A percentile compares a stretch with the other conserved stretches of the same genome.
phyloP scores from a whole-genome alignment of 2,329 filamentous ascomycete species.

The Trichoderma arundinaceum region DNA sequence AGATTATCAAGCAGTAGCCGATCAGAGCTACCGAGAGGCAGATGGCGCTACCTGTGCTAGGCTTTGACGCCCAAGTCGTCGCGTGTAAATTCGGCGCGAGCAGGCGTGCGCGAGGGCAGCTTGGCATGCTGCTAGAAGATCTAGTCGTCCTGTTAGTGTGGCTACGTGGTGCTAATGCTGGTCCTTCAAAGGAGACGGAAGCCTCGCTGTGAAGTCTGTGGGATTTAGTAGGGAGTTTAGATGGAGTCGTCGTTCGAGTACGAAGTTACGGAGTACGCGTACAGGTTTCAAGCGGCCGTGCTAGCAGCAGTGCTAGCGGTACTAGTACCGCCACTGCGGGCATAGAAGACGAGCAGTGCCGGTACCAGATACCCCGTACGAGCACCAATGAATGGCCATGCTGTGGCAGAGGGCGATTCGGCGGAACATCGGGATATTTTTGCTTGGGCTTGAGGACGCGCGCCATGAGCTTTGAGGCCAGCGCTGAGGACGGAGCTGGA shows the following conservation, averaged over 20 bases:
- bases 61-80: slow-evolving; percentile 12
- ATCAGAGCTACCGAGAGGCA: slow-evolving; percentile 22
- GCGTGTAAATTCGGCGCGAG: slow-evolving; percentile 10
- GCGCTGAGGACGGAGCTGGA: slow-evolving; percentile 25
- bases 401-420: neutral
- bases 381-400: slow-evolving; percentile 3
- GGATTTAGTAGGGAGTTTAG: too few species aligned
- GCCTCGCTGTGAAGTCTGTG: neutral
- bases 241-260: too few species aligned
- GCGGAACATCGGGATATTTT: neutral
- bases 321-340: too few species aligned
- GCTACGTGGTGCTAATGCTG: neutral
- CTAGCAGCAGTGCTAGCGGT: too few species aligned
- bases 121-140: slow-evolving; percentile 8
- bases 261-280: too few species aligned
- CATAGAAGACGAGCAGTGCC: too few species aligned
- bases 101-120: neutral
- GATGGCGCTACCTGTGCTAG: slow-evolving; percentile 22
- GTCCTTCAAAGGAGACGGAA: neutral
- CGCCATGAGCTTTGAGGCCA: slow-evolving; percentile 12
- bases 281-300: neutral
- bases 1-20: slow-evolving; percentile 4
- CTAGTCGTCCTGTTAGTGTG: slow-evolving; percentile 1
- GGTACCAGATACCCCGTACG: neutral
- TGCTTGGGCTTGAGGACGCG: neutral